Conservation (phyloP, 495 filamentous ascomycete species). For the Eremomyces bilateralis region DNA sequence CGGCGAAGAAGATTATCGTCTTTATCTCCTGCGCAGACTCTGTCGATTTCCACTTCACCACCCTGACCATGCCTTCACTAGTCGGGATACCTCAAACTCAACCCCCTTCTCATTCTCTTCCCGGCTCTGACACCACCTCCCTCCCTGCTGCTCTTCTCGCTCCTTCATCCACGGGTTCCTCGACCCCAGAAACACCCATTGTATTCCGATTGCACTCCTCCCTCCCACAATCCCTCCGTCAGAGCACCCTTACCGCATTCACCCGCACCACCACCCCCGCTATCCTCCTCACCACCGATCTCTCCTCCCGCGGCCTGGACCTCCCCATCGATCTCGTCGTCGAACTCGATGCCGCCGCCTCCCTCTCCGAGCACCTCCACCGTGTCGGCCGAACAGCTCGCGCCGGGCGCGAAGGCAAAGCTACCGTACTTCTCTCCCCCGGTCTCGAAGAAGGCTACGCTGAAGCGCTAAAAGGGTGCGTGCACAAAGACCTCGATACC, state of each 20-base stretch:
- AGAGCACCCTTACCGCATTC: constrained; percentile 63
- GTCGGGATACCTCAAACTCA: constrained; percentile 1
- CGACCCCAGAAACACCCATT: constrained; percentile 20
- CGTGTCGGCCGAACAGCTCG: constrained; percentile 87
- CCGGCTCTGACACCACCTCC: constrained; percentile 1
- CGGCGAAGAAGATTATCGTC: constrained; percentile 83
- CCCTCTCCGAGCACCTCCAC: constrained; percentile 75
- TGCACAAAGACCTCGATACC: too few relatives aligned
- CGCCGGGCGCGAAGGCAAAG: constrained; percentile 72
- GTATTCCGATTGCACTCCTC: constrained; percentile 86
- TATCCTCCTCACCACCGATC: constrained; percentile 81
- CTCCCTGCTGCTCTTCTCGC: constrained; percentile 12
- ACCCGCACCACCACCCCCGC: constrained; percentile 36
- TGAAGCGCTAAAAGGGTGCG: constrained; percentile 26
- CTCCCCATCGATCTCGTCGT: constrained; percentile 81
- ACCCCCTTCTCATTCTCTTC: constrained; percentile 15
- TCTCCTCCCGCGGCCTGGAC: constrained; percentile 84
- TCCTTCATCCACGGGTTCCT: constrained; percentile 9
- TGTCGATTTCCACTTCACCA: constrained; percentile 73
- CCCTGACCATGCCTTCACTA: constrained; percentile 1
- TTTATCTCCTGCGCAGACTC: constrained; percentile 95
- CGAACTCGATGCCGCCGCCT: constrained; percentile 89
- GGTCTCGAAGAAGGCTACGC: constrained; percentile 78
- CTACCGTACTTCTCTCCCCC: constrained; percentile 71
- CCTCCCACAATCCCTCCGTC: constrained; percentile 68